Evolutionary conservation across 306 rosid genomes (phyloP), one percentile per base, ranked within the genome.

Genomic region (Quillaja saponaria): DNA sequence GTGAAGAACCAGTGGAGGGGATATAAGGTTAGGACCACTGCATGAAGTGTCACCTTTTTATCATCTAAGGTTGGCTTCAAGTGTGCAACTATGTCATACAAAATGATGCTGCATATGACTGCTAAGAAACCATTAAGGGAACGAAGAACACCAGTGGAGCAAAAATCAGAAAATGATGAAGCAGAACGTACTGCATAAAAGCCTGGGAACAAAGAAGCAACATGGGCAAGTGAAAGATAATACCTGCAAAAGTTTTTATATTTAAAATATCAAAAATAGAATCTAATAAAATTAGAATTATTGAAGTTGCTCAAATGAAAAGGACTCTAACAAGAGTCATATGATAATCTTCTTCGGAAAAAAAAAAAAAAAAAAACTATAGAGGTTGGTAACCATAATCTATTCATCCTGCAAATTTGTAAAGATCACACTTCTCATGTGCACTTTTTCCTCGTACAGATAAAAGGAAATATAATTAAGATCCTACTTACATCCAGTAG

Each of bases 1-100:
- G 84, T 73, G 72, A 91, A 88, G 81, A 91, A 91, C 95, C 96
- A 91, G 70, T 88, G 96, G 20, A 88, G 95, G 20, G 96, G 98
- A 15, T 80, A 86, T 77, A 85, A 44, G 69, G 92, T 76, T 42
- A 91, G 80, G 61, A 86, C 80, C 60, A 74, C 84, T 3, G 91
- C 84, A 31, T 70, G 77, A 68, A 83, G 73, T 40, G 76, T 85
- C 5, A 81, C 86, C 77, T 80, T 83, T 77, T 76, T 76, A 18
- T 87, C 78, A 37, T 75, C 85, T 41, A 89, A 78, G 15, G 79
- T 62, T 17, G 95, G 96, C 78, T 84, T 86, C 79, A 92, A 80
- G 72, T 79, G 91, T 35, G 63, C 63, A 49, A 85, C 75, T 66
- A 83, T 86, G 69, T 89, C 89, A 60, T 86, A 83, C 6, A 83